Evolutionary conservation across 1,139 yeast species (phyloP), one percentile per base, ranked within the genome.

Genomic region (Hanseniaspora gamundiae): DNA sequence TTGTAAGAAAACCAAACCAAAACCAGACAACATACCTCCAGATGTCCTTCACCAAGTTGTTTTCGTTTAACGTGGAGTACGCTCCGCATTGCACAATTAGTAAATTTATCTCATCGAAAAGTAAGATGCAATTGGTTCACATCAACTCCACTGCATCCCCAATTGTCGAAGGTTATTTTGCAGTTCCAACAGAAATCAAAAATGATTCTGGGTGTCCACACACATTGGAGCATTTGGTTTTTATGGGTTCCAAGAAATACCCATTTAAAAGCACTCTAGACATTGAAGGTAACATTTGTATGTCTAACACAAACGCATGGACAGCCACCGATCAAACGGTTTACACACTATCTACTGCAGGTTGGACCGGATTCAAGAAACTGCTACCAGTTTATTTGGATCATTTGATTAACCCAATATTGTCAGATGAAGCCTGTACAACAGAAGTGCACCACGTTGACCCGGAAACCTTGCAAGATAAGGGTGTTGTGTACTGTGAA

Each of bases 381-480:
- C 65, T 93, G 38, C 70, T 93, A 38, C 98, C 98, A 0, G 80
- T 87, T 2, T 93, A 91, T 58, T 66, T 93, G 53, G 97, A 93
- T 56, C 98, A 91, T 59, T 65, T 93, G 35, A 62, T 88, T 43
- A 63, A 78, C 52, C 97, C 99, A 1, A 85, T 94, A 0, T 65
- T 93, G 47, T 82, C 94, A 0, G 94, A 87, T 55, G 85, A 78
- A 45, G 95, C 95, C 0, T 91, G 95, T 55, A 67, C 82, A 45
- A 91, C 98, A 1, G 99, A 93, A 57, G 98, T 93, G 6, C 86
- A 86, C 59, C 97, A 93, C 60, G 74, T 91, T 44, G 97, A 91
- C 57, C 95, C 94, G 1, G 71, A 76, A 14, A 95, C 86, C 22
- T 46, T 58, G 28, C 79, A 81, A 50, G 98, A 93, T 55, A 86